Conservation (phyloP, 371 early-diverging fungal species). For the Basidiobolus meristosporus region DNA sequence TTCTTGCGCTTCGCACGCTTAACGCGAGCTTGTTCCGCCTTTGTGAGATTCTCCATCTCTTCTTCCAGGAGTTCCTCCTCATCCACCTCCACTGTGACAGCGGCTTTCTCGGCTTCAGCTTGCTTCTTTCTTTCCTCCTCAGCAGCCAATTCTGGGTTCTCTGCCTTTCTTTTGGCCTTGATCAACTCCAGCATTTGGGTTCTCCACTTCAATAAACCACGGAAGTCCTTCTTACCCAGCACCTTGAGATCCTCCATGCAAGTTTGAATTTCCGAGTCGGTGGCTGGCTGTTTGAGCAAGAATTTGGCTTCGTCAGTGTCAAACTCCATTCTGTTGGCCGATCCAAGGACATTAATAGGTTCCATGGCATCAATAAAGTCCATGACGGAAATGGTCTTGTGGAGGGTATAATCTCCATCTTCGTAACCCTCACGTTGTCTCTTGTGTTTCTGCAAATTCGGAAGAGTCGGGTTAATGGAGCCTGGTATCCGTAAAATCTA, state of each 20-base stretch:
- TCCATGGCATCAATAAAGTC: conserved; percentile 64
- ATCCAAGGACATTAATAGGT: conserved; percentile 54
- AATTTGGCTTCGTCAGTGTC: conserved; percentile 34
- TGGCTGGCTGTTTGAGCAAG: conserved; percentile 37
- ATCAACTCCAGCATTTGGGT: conserved; percentile 37
- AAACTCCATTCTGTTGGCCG: conserved; percentile 53
- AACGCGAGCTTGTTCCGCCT: conserved; percentile 29
- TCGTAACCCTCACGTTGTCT: conserved; percentile 93
- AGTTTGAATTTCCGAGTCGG: conserved; percentile 58
- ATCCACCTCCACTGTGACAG: conserved; percentile 17
- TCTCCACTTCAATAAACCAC: conserved; percentile 77
- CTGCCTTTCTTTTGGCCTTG: conserved; percentile 12
- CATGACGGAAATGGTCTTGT: conserved; percentile 42
- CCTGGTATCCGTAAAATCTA: too few relatives aligned
- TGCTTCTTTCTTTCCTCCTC: conserved; percentile 3
- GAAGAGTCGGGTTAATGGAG: too few relatives aligned
- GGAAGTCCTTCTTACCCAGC: conserved; percentile 84
- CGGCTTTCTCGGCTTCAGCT: conserved; percentile 20
- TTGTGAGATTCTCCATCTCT: conserved; percentile 30
- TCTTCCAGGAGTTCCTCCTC: conserved; percentile 24
- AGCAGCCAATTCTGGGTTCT: background rate
- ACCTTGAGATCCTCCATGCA: conserved; percentile 79
- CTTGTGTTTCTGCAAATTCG: conserved; percentile 31
- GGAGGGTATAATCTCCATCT: conserved; percentile 78
- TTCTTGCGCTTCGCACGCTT: conserved; percentile 36